These are phyloP conservation scores for Hyphopichia wangnamkhiaoensis DNA, from an alignment of 1,139 yeast genomes.

Conservation along the genomic window DNA sequence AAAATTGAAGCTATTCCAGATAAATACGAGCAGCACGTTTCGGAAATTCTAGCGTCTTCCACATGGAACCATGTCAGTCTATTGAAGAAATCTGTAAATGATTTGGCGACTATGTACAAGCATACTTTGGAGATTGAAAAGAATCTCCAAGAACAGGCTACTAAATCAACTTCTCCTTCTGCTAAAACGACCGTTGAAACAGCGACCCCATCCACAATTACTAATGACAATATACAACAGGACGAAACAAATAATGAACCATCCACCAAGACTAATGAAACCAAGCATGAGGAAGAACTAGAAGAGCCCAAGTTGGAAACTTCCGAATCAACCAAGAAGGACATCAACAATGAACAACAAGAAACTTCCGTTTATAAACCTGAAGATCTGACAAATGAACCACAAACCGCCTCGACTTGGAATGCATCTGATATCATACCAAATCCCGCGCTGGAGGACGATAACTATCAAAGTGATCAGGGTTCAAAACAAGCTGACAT, in stretches of 20 bases:
- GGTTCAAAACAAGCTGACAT: slow-evolving; percentile 7
- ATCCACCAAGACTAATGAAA: slow-evolving; percentile 6
- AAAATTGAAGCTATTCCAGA: slow-evolving; percentile 18
- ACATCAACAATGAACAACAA: slow-evolving; percentile 9
- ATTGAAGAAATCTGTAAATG: slow-evolving; percentile 30
- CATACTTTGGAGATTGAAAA: background rate
- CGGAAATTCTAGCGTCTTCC: slow-evolving; percentile 26
- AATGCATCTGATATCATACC: too few relatives aligned
- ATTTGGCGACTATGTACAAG: slow-evolving; percentile 15
- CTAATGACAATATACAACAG: too few relatives aligned
- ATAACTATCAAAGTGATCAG: too few relatives aligned
- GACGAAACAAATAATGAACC: background rate
- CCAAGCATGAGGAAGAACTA: slow-evolving; percentile 4
- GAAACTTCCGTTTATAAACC: too few relatives aligned
- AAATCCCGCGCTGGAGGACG: slow-evolving; percentile 6
- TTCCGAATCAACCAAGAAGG: slow-evolving; percentile 6
- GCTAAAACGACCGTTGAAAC: too few relatives aligned
- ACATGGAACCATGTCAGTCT: slow-evolving; percentile 24
- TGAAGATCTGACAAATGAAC: too few relatives aligned
- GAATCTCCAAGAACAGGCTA: slow-evolving; percentile 1
- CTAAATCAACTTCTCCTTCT: too few relatives aligned
- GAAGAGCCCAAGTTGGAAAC: slow-evolving; percentile 8
- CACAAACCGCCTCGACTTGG: too few relatives aligned
- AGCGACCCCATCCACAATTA: background rate
- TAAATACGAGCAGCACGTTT: slow-evolving; percentile 19